phyloP scores from a whole-genome alignment of 768 basidiomycete genomes.

The Cystofilobasidium capitatum region DNA sequence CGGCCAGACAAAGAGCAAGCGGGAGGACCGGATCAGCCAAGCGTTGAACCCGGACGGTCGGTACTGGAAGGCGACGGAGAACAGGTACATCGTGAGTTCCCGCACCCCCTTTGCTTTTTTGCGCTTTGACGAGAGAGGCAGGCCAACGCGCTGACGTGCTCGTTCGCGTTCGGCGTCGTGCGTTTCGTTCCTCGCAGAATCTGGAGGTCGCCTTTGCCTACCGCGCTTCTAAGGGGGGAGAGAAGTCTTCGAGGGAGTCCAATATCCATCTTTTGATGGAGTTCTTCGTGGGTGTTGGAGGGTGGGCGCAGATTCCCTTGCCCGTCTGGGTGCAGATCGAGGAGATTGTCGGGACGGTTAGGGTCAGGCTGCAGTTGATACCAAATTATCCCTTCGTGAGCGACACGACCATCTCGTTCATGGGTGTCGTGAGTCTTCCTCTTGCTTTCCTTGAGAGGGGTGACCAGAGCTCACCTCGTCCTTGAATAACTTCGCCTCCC shows the following conservation, averaged over 20 bases:
- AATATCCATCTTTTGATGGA: constrained; percentile 60
- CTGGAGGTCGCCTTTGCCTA: constrained; percentile 62
- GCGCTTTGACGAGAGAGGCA: too few species aligned
- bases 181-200: constrained; percentile 43
- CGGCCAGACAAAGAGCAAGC: constrained; percentile 42
- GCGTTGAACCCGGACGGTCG: constrained; percentile 37
- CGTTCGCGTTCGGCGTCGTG: not conserved
- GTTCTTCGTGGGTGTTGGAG: constrained; percentile 50
- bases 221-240: constrained; percentile 47
- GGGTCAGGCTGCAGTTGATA: constrained; percentile 60
- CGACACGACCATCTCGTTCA: constrained; percentile 51
- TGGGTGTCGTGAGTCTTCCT: constrained; percentile 5
- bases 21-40: constrained; percentile 42
- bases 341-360: constrained; percentile 52
- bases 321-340: constrained; percentile 63
- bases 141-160: too few species aligned
- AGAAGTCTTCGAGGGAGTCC: constrained; percentile 40
- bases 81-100: constrained; percentile 34
- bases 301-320: constrained; percentile 12
- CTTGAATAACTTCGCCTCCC: too few species aligned
- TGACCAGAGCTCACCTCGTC: not conserved
- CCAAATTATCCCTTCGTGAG: constrained; percentile 56
- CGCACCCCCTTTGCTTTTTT: too few species aligned
- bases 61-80: constrained; percentile 40
- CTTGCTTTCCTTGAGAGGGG: not conserved